These are phyloP conservation scores for Scytalidium lignicola DNA, from an alignment of 2,329 filamentous ascomycete genomes.

Conservation along the genomic window DNA sequence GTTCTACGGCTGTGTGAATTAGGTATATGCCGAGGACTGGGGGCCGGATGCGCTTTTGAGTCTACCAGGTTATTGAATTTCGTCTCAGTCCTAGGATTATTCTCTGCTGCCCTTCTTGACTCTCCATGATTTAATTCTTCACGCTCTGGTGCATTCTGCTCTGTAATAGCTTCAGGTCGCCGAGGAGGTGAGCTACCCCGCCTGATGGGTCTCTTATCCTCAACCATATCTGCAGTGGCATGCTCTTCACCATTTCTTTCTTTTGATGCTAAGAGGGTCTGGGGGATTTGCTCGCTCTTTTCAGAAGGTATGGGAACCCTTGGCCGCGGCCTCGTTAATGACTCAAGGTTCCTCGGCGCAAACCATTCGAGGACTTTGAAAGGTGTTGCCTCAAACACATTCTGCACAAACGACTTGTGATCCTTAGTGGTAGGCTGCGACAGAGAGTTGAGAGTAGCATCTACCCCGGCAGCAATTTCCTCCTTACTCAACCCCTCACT, in stretches of 20 bases:
- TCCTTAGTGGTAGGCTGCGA: conserved; percentile 39
- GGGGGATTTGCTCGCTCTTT: conserved; percentile 3
- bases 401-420: conserved; percentile 58
- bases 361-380: conserved; percentile 69
- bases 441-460: not conserved
- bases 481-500: not conserved
- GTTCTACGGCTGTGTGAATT: conserved; percentile 7
- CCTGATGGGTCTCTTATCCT: not conserved
- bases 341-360: conserved; percentile 42
- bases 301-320: conserved; percentile 11
- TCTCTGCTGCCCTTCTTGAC: not conserved
- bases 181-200: not conserved
- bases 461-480: not conserved
- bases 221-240: not conserved
- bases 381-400: conserved; percentile 59
- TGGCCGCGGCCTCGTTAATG: not conserved
- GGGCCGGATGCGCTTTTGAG: not conserved
- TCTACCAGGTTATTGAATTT: not conserved
- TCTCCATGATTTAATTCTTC: not conserved
- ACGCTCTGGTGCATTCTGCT: not conserved
- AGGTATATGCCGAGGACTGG: not conserved
- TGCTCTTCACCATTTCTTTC: not conserved
- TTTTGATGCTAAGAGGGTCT: not conserved
- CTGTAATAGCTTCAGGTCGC: not conserved
- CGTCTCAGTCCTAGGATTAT: not conserved